Conservation (phyloP, 768 basidiomycete species). For the Pilatotrama ljubarskyi region DNA sequence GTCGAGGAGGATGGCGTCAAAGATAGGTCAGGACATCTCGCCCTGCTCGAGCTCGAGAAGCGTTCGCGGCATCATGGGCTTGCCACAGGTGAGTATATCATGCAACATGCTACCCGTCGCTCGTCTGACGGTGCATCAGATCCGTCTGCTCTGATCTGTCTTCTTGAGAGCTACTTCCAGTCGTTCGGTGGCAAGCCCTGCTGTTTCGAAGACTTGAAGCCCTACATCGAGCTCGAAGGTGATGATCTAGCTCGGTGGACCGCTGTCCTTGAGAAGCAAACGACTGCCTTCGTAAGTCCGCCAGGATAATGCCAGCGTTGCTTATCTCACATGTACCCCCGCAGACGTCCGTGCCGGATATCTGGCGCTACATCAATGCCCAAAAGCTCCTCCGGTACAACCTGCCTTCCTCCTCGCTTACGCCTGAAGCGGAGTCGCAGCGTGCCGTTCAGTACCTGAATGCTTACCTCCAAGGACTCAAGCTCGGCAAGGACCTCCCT, state of each 20-base stretch:
- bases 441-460: constrained; percentile 53
- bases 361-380: constrained; percentile 72
- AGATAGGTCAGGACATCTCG: constrained; percentile 76
- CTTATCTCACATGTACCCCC: not conserved
- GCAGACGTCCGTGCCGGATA: constrained; percentile 51
- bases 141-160: constrained; percentile 40
- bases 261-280: constrained; percentile 49
- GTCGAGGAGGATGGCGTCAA: constrained; percentile 63
- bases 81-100: constrained; percentile 43
- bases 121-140: constrained; percentile 37
- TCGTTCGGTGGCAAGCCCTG: constrained; percentile 78
- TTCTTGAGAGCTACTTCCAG: constrained; percentile 69
- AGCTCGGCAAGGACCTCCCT: constrained; percentile 64
- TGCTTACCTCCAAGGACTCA: constrained; percentile 67
- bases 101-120: not conserved
- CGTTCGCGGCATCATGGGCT: constrained; percentile 51
- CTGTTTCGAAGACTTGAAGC: constrained; percentile 83
- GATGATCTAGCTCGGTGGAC: constrained; percentile 53
- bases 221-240: constrained; percentile 56
- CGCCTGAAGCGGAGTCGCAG: constrained; percentile 54
- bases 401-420: constrained; percentile 50
- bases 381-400: constrained; percentile 72
- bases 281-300: constrained; percentile 45
- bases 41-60: constrained; percentile 73
- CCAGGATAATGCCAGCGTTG: constrained; percentile 9